A percentile compares a stretch with the other conserved stretches of the same genome.
These are phyloP conservation scores for Apophysomyces variabilis DNA, from an alignment of 371 early-diverging fungal species.

Conservation along the genomic window DNA sequence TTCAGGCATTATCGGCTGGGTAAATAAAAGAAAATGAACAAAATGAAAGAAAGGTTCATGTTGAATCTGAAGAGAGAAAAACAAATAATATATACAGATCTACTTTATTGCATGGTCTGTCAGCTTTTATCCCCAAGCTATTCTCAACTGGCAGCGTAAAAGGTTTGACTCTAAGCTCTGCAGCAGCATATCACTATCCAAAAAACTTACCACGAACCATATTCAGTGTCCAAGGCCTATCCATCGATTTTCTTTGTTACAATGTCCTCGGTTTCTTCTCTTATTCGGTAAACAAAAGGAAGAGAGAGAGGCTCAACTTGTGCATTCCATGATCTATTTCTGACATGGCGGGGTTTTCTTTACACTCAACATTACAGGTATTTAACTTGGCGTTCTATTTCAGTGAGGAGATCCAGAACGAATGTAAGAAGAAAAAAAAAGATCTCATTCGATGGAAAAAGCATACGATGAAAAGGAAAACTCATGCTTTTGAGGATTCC, in stretches of 20 bases:
- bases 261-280: constrained; percentile 88
- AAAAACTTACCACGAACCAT: background rate
- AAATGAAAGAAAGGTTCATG: background rate
- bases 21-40: constrained; percentile 13
- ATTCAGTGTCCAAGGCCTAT: constrained; percentile 79
- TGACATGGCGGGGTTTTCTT: background rate
- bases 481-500: too few species aligned
- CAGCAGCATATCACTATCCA: background rate
- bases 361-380: constrained; percentile 35
- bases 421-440: constrained; percentile 50
- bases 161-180: constrained; percentile 26
- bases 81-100: constrained; percentile 21
- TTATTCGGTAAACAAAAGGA: constrained; percentile 63
- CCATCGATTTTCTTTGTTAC: constrained; percentile 87
- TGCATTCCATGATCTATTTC: too few species aligned
- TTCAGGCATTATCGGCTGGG: constrained; percentile 50
- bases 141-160: constrained; percentile 38
- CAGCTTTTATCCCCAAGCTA: constrained; percentile 46
- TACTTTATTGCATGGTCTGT: constrained; percentile 54
- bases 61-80: too few species aligned
- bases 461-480: too few species aligned
- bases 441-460: too few species aligned
- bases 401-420: constrained; percentile 67
- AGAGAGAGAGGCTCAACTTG: too few species aligned
- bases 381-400: constrained; percentile 81